These are phyloP conservation scores for Arthroderma uncinatum DNA, from an alignment of 2,329 filamentous ascomycete genomes.

Conservation along the genomic window DNA sequence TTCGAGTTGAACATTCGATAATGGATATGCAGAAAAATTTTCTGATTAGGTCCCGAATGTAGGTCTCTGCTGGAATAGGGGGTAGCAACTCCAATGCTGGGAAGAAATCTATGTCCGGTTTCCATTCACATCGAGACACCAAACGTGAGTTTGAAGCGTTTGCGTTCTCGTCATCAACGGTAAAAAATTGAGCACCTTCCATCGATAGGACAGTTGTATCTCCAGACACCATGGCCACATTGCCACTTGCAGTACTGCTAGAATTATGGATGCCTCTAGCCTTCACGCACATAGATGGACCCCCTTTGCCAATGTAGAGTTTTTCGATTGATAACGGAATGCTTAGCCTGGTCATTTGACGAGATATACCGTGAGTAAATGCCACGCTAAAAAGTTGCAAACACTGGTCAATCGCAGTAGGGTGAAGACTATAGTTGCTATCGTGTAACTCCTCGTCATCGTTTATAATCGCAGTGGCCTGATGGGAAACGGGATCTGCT, in stretches of 20 bases:
- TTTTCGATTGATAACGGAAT: neutral
- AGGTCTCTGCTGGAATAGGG: neutral
- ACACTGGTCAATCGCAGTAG: conserved; percentile 18
- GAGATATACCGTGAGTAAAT: neutral
- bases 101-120: neutral
- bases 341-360: neutral
- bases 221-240: neutral
- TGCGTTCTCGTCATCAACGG: neutral
- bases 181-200: neutral
- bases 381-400: conserved; percentile 10
- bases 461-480: neutral
- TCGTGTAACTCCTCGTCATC: neutral
- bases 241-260: neutral
- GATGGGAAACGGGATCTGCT: neutral
- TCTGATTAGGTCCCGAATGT: neutral
- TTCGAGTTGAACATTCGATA: neutral
- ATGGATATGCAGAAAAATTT: neutral
- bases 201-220: neutral
- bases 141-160: neutral
- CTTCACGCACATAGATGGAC: neutral
- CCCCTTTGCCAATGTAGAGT: neutral
- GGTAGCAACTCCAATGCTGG: neutral
- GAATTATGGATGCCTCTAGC: neutral
- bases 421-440: conserved; percentile 13
- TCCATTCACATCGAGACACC: neutral